Evolutionary conservation across 2,329 filamentous ascomycete genomes (phyloP), one percentile per base, ranked within the genome.

Genomic region (Cephalotrichum gorgonifer): DNA sequence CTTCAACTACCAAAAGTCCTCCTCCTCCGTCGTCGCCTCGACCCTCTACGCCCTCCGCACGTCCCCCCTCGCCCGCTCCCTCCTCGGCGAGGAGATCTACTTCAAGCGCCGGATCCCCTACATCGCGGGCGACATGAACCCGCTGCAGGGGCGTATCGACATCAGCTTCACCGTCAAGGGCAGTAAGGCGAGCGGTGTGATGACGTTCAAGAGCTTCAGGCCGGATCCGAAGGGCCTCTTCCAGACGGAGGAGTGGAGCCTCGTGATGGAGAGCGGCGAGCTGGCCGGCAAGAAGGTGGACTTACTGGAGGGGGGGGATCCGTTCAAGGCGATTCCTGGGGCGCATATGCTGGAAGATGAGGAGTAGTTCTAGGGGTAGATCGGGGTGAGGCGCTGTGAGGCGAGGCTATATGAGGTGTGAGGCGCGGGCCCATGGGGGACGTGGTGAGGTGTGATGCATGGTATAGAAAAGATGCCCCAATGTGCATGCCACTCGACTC

Each of bases 1-100:
- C 67, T 97, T 98, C 85, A 98, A 98, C 77, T 97, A 98, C 78
- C 91, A 98, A 66, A 96, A 96, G 67, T 81, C 83, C 50, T 88
- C 86, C n/a, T 88, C 83, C 25, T 86, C 86, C 49, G 79, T 91
- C 27, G 86, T 96, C n/a, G 81, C 81, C 49, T 88, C 86, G 49
- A 93, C 89, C 4, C 78, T 98, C 26, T 98, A 97, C 73, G 86
- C 91, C 1, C 78, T 98, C 54, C 86, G 93, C 54, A 94, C 87
- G 3, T 88, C 85, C 50, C 70, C 78, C 3, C 69, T 73, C 51
- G 93, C 89, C 43, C 81, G 90, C 60, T 82, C 81, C 50, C 70
- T 84, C 43, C 78, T 98, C 26, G 93, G 93, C 54, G 87, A 96
- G 65, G 83, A 91, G 69, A 84, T 93, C 60, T 88, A 88, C 67